A percentile compares a stretch with the other conserved stretches of the same genome.
Evolutionary conservation across 1,139 yeast genomes (phyloP).

Genomic region (Blastobotrys apis): DNA sequence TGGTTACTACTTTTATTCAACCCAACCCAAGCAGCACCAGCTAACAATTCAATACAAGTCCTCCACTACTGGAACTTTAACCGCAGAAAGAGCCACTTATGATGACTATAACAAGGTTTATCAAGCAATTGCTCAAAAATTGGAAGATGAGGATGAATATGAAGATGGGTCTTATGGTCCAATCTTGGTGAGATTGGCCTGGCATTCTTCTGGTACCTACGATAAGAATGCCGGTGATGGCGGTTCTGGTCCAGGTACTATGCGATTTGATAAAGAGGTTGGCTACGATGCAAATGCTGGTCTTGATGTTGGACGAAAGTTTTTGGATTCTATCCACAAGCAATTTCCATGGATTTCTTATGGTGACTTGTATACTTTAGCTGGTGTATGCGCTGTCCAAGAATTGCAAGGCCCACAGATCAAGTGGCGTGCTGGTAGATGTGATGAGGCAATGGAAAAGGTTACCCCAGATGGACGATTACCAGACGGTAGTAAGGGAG

Average conservation of each 20-base stretch:
- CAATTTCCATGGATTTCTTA: slow-evolving; percentile 73
- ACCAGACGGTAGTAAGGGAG: slow-evolving; percentile 58
- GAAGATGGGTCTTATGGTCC: slow-evolving; percentile 74
- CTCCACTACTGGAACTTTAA: slow-evolving; percentile 12
- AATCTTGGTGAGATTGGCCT: slow-evolving; percentile 62
- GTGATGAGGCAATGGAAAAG: slow-evolving; percentile 38
- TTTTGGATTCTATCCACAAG: slow-evolving; percentile 55
- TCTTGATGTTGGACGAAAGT: slow-evolving; percentile 58
- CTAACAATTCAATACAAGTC: slow-evolving; percentile 18
- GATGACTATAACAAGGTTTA: slow-evolving; percentile 71
- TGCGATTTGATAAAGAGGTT: slow-evolving; percentile 64
- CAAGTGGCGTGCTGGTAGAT: slow-evolving; percentile 83
- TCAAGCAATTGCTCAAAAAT: slow-evolving; percentile 70
- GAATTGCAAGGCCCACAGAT: slow-evolving; percentile 84
- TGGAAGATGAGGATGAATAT: slow-evolving; percentile 71
- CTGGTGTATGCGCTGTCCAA: slow-evolving; percentile 82
- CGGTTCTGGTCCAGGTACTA: slow-evolving; percentile 83
- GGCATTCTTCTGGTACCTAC: slow-evolving; percentile 75
- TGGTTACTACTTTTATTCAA: slow-evolving; percentile 24
- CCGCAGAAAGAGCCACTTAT: slow-evolving; percentile 37
- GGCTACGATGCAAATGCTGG: slow-evolving; percentile 74
- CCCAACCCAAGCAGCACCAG: too few species aligned
- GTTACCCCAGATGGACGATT: slow-evolving; percentile 69
- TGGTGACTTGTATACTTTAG: slow-evolving; percentile 87
- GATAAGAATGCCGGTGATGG: slow-evolving; percentile 57